Evolutionary conservation across 176 grass and related monocot genomes (phyloP).

Genomic region (Dactylis glomerata): DNA sequence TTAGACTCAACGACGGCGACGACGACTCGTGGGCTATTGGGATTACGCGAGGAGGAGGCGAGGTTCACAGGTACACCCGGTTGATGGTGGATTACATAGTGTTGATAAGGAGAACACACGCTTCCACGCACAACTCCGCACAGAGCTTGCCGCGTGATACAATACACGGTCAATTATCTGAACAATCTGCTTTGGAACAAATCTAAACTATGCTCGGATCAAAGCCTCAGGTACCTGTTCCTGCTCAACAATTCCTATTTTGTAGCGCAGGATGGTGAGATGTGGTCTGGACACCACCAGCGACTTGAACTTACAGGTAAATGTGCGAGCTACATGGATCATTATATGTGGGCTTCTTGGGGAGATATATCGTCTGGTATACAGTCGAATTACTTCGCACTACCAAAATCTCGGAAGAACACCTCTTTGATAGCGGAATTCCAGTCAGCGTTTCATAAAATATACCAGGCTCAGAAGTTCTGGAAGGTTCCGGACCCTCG

Average conservation of each 20-base stretch:
- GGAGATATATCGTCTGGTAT: not conserved
- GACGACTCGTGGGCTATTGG: too few species aligned
- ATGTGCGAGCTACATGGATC: not conserved
- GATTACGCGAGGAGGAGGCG: too few species aligned
- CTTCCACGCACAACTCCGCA: too few species aligned
- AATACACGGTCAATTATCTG: not conserved
- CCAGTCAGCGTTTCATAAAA: not conserved
- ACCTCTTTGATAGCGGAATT: not conserved
- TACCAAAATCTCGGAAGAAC: too few species aligned
- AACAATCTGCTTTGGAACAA: not conserved
- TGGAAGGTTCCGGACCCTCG: not conserved
- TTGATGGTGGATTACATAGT: too few species aligned
- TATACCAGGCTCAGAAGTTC: not conserved
- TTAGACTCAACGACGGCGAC: too few species aligned
- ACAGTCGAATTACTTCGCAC: not conserved
- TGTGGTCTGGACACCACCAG: too few species aligned
- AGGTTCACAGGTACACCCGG: too few species aligned
- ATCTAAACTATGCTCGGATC: not conserved
- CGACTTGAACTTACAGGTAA: too few species aligned
- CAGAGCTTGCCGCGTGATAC: too few species aligned
- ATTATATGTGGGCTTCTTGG: not conserved
- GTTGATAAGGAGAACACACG: too few species aligned
- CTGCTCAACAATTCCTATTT: constrained; percentile 1
- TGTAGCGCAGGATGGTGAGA: too few species aligned
- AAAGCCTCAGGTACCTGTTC: not conserved